Evolutionary conservation across 225 moss, liverwort and hornwort genomes (phyloP).

Genomic region (Ulota crispa): DNA sequence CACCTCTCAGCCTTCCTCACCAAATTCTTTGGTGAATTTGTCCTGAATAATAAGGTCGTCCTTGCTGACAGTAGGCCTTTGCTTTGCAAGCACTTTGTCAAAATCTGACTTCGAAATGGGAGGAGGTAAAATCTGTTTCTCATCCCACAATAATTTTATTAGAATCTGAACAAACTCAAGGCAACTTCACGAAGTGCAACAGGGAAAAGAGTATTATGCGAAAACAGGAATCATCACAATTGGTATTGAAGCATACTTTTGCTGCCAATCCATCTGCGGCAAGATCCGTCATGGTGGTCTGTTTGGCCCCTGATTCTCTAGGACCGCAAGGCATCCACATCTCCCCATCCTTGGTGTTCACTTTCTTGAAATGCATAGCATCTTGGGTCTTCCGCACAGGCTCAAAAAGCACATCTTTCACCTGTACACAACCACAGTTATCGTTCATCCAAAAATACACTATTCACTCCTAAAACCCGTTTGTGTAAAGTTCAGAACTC

Average conservation of each 20-base stretch:
- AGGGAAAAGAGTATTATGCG: not conserved
- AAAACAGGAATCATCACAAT: not conserved
- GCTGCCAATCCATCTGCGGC: conserved; percentile 59
- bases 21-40: conserved; percentile 94
- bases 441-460: not conserved
- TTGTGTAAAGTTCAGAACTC: not conserved
- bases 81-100: conserved; percentile 91
- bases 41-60: conserved; percentile 92
- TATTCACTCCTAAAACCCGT: not conserved
- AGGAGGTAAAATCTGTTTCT: conserved; percentile 74
- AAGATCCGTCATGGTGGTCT: conserved; percentile 88
- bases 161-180: not conserved
- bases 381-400: conserved; percentile 97
- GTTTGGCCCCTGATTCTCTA: conserved; percentile 61
- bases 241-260: conserved; percentile 23
- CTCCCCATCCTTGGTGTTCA: conserved; percentile 59
- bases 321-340: conserved; percentile 99
- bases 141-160: conserved; percentile 16
- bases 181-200: not conserved
- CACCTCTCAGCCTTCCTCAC: conserved; percentile 80
- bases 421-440: conserved; percentile 25
- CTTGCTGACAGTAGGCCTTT: conserved; percentile 98
- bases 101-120: conserved; percentile 94
- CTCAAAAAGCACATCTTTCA: conserved; percentile 97
- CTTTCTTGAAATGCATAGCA: conserved; percentile 86